These are phyloP conservation scores for Solanum corneliomulleri DNA, from an alignment of 257 asterid genomes.

Conservation along the genomic window DNA sequence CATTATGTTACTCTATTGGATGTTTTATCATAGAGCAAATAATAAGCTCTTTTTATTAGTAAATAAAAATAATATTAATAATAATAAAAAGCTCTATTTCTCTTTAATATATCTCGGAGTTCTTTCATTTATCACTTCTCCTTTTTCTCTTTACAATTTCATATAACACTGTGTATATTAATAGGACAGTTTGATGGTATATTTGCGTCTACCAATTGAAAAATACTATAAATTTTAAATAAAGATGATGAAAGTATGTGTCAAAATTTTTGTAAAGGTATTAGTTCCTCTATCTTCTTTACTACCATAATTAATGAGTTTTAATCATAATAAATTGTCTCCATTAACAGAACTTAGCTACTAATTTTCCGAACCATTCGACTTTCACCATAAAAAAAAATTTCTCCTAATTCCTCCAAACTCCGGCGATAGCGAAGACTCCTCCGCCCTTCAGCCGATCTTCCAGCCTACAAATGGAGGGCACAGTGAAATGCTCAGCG, in stretches of 20 bases:
- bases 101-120: not conserved
- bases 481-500: not conserved
- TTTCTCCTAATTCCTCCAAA: not conserved
- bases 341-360: not conserved
- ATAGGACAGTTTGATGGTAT: not conserved
- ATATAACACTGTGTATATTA: not conserved
- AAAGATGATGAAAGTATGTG: no score
- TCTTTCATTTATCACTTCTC: not conserved
- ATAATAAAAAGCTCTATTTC: not conserved
- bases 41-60: no score
- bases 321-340: not conserved
- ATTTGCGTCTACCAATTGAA: no score
- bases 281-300: no score
- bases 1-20: not conserved
- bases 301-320: no score
- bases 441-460: not conserved
- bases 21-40: not conserved
- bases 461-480: not conserved
- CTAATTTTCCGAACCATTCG: not conserved
- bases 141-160: not conserved
- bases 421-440: not conserved
- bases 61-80: no score
- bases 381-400: not conserved
- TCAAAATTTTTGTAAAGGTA: no score
- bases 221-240: no score